Evolutionary conservation across 2,329 filamentous ascomycete genomes (phyloP).

Genomic region (Trichoderma afroharzianum): DNA sequence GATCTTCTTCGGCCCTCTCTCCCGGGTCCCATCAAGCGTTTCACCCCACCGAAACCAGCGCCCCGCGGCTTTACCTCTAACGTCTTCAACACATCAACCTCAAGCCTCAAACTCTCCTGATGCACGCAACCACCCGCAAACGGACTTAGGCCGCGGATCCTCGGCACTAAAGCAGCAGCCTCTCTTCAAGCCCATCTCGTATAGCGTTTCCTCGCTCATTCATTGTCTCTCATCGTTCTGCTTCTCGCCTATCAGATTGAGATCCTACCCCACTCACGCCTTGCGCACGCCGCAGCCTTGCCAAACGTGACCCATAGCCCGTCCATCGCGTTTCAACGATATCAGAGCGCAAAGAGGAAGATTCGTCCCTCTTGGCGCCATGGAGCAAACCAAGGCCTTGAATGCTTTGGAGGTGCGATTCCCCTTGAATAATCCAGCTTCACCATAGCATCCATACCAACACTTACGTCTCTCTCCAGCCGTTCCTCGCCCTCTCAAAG

Average conservation of each 20-base stretch:
- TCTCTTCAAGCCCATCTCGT: neutral
- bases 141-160: neutral
- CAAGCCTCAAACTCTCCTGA: constrained; percentile 17
- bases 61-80: neutral
- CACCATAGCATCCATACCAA: neutral
- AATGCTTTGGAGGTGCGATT: constrained; percentile 57
- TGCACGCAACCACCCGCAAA: constrained; percentile 3
- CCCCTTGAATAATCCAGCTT: neutral
- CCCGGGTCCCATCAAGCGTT: neutral
- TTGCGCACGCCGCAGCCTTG: constrained; percentile 7
- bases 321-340: neutral
- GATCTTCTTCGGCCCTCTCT: neutral
- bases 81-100: neutral
- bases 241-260: constrained; percentile 15
- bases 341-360: neutral
- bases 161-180: neutral
- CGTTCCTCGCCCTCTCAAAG: constrained; percentile 86
- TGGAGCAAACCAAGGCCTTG: constrained; percentile 71
- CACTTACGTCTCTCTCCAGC: constrained; percentile 48
- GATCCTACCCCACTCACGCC: constrained; percentile 9
- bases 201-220: neutral
- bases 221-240: neutral
- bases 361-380: constrained; percentile 33
- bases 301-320: neutral
- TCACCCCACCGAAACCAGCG: constrained; percentile 2